A percentile compares a stretch with the other conserved stretches of the same genome.
Conservation (phyloP, 1,284 basidiomycete genomes). For the Marasmius sp. region DNA sequence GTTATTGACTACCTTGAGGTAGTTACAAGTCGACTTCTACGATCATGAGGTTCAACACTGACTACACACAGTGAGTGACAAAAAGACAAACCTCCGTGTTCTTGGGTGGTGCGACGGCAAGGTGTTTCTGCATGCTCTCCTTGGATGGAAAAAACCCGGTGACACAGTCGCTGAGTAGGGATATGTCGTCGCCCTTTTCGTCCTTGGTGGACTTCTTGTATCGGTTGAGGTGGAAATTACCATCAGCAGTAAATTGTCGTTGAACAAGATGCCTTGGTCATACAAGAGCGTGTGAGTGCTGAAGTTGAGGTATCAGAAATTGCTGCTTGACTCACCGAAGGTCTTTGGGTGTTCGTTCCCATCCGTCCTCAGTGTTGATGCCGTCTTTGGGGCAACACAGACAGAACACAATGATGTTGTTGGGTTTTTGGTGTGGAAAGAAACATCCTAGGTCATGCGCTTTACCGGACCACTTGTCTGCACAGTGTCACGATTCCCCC, state of each 20-base stretch:
- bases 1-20: constrained; percentile 24
- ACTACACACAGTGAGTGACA: too few species aligned
- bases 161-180: constrained; percentile 7
- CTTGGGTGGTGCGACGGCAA: constrained; percentile 5
- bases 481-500: too few species aligned
- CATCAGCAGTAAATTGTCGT: constrained; percentile 20
- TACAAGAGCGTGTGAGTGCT: too few species aligned
- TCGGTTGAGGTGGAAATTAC: constrained; percentile 25
- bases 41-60: too few species aligned
- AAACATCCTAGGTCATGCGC: constrained; percentile 23
- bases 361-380: constrained; percentile 18
- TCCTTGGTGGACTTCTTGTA: constrained; percentile 20
- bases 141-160: constrained; percentile 8
- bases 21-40: constrained; percentile 24
- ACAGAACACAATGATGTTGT: constrained; percentile 20
- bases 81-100: constrained; percentile 6
- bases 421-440: constrained; percentile 15
- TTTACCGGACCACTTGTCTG: constrained; percentile 22
- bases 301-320: too few species aligned
- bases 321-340: constrained; percentile 1
- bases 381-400: constrained; percentile 17
- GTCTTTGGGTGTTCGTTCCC: constrained; percentile 4
- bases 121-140: constrained; percentile 3
- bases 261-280: constrained; percentile 27
- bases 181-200: constrained; percentile 20